Conservation (phyloP, 768 basidiomycete genomes). For the Phylloporus arenicola region DNA sequence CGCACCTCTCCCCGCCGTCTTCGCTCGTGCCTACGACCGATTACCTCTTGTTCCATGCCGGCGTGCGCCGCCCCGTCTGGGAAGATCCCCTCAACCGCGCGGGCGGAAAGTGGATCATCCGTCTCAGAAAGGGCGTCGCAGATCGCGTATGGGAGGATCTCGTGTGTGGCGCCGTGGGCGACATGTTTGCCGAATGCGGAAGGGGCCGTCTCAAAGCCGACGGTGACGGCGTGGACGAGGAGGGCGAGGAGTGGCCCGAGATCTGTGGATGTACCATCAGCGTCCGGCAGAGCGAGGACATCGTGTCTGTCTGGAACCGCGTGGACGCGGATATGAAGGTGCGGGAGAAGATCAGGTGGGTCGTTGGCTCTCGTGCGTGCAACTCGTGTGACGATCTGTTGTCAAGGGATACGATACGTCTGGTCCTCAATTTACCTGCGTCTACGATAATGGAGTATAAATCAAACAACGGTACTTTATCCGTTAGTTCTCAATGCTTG, state of each 20-base stretch:
- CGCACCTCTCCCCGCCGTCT: constrained; percentile 84
- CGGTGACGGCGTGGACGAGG: constrained; percentile 31
- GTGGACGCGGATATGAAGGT: constrained; percentile 71
- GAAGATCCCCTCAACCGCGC: constrained; percentile 85
- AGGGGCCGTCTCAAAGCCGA: constrained; percentile 25
- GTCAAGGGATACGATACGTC: constrained; percentile 70
- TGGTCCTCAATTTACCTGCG: constrained; percentile 68
- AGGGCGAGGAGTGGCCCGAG: constrained; percentile 57
- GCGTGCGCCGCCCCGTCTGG: constrained; percentile 88
- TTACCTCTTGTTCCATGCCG: constrained; percentile 85
- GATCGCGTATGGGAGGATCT: constrained; percentile 91
- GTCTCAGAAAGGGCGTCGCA: constrained; percentile 83
- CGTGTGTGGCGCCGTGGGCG: constrained; percentile 81
- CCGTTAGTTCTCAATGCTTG: not conserved
- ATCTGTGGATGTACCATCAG: constrained; percentile 96
- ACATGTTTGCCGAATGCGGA: constrained; percentile 75
- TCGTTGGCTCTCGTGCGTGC: constrained; percentile 29
- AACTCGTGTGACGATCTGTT: constrained; percentile 4
- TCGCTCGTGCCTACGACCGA: constrained; percentile 85
- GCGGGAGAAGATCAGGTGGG: constrained; percentile 79
- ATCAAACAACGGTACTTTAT: constrained; percentile 69
- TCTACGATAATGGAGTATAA: constrained; percentile 92
- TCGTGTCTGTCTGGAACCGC: constrained; percentile 89
- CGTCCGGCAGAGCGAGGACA: constrained; percentile 90
- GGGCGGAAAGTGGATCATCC: constrained; percentile 95